Percentiles rank a stretch among this genome's conserved stretches.
Evolutionary conservation across 2,329 filamentous ascomycete species (phyloP).

Genomic region (Microdochium trichocladiopsis): DNA sequence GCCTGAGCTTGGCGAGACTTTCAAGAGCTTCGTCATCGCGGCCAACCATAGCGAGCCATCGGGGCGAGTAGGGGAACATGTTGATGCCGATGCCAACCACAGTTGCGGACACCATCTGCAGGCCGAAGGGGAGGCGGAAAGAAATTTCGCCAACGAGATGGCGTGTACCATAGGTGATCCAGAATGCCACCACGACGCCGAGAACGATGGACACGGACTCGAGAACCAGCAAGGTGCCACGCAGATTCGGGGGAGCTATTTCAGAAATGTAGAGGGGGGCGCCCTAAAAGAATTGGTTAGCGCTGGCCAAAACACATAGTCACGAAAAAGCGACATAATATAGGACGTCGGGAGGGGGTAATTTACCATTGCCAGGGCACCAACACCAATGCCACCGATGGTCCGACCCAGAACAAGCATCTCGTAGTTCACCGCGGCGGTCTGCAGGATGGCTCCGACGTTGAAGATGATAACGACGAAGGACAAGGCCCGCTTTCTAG

Average conservation of each 20-base stretch:
- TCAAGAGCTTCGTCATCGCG: constrained; percentile 30
- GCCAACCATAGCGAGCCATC: constrained; percentile 32
- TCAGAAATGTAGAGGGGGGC: constrained; percentile 23
- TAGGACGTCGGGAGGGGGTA: neutral
- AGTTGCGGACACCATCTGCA: constrained; percentile 34
- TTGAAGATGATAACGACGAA: constrained; percentile 29
- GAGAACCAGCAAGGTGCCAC: constrained; percentile 36
- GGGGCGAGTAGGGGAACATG: constrained; percentile 37
- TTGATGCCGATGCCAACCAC: constrained; percentile 30
- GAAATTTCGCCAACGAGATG: constrained; percentile 31
- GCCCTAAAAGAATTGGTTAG: constrained; percentile 3
- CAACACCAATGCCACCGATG: constrained; percentile 21
- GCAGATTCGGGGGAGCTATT: constrained; percentile 26
- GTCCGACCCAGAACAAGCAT: constrained; percentile 17
- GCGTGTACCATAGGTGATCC: constrained; percentile 44
- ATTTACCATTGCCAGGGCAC: constrained; percentile 9
- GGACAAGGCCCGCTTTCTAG: constrained; percentile 32
- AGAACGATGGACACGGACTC: constrained; percentile 43
- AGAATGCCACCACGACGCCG: constrained; percentile 45
- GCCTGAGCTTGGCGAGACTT: constrained; percentile 28
- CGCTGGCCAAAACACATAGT: neutral
- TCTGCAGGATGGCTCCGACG: constrained; percentile 33
- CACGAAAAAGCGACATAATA: neutral
- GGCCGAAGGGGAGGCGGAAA: constrained; percentile 36
- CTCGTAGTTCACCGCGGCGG: constrained; percentile 16